Evolutionary conservation across 1,139 yeast genomes (phyloP).

Genomic region (Suhomyces bribrorum): DNA sequence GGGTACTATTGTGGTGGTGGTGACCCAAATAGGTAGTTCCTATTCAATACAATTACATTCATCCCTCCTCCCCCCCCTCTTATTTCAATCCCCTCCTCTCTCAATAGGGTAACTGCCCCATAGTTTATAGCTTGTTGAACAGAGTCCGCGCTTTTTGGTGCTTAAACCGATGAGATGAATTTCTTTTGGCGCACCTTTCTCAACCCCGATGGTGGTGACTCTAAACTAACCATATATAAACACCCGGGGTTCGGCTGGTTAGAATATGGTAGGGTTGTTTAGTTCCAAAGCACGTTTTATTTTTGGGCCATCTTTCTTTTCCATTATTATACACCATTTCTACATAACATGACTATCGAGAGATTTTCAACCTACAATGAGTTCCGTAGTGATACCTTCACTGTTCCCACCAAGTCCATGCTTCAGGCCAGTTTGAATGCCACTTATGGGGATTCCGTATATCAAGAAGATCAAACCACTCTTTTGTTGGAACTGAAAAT

Average conservation of each 20-base stretch:
- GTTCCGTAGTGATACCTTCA: constrained; percentile 88
- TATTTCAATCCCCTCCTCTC: too few relatives aligned
- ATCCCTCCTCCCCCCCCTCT: too few relatives aligned
- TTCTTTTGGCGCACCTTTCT: constrained; percentile 2
- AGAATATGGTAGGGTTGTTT: neutral
- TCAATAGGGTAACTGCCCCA: neutral
- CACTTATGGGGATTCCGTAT: constrained; percentile 44
- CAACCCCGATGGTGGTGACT: neutral
- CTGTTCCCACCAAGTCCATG: constrained; percentile 85
- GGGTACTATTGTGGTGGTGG: too few relatives aligned
- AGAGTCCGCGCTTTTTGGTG: neutral
- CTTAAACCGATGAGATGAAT: constrained; percentile 4
- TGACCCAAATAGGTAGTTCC: too few relatives aligned
- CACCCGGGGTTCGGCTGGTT: neutral
- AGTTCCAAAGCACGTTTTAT: neutral
- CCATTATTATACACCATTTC: neutral
- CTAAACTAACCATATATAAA: neutral
- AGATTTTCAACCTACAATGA: constrained; percentile 48
- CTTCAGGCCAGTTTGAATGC: constrained; percentile 41
- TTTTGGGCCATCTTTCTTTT: too few relatives aligned
- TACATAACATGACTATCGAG: constrained; percentile 30
- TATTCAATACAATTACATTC: too few relatives aligned
- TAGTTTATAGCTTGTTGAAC: neutral
- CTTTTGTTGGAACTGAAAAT: constrained; percentile 36
- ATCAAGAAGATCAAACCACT: constrained; percentile 44